A percentile compares a stretch with the other conserved stretches of the same genome.
Evolutionary conservation across 2,329 filamentous ascomycete genomes (phyloP).

Genomic region (Trichoderma sp.): DNA sequence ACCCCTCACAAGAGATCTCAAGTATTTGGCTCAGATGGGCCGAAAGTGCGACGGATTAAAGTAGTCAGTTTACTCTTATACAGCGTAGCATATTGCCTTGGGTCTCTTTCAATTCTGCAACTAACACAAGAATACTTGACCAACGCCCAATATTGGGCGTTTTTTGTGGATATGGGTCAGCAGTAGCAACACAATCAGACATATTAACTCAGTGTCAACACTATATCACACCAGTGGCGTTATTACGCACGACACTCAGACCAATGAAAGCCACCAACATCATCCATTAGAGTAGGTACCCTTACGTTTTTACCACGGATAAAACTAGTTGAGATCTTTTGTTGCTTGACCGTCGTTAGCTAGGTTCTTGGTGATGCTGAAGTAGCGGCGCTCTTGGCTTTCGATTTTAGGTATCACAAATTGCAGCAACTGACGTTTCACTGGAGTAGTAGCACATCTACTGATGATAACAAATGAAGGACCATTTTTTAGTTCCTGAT

Average conservation of each 20-base stretch:
- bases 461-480: too few species aligned
- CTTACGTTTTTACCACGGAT: too few species aligned
- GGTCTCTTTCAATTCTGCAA: neutral
- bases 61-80: neutral
- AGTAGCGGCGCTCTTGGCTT: too few species aligned
- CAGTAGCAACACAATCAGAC: neutral
- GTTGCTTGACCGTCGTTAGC: too few species aligned
- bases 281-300: too few species aligned
- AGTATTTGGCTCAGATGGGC: neutral
- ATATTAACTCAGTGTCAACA: neutral
- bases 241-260: neutral
- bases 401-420: too few species aligned
- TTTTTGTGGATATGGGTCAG: neutral
- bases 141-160: neutral
- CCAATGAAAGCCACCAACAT: too few species aligned
- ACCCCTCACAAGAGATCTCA: neutral
- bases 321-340: too few species aligned
- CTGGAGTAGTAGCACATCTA: too few species aligned
- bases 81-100: neutral
- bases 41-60: neutral
- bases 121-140: neutral
- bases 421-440: too few species aligned
- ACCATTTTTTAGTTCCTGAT: too few species aligned
- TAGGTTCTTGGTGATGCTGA: too few species aligned
- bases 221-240: neutral